Percentiles rank a stretch among this genome's conserved stretches.
Conservation (phyloP, 2,329 filamentous ascomycete species). For the Dryadomyces quercus-mongolicae region DNA sequence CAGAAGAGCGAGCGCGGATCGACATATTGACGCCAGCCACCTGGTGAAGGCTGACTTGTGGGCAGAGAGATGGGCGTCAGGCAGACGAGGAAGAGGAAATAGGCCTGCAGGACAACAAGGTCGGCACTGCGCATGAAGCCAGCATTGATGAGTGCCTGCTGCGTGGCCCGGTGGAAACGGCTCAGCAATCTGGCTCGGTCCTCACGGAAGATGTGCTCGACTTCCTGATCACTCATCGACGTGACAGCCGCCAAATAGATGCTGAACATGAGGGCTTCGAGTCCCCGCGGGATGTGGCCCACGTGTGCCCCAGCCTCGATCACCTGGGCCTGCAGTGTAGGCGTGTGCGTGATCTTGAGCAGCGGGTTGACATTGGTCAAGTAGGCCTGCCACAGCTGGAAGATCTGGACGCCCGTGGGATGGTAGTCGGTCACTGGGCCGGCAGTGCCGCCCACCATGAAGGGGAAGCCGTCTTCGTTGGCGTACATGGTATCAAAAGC, state of each 20-base stretch:
- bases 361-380: slow-evolving; percentile 58
- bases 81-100: slow-evolving; percentile 52
- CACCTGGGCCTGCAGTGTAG: slow-evolving; percentile 51
- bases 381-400: slow-evolving; percentile 58
- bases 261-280: slow-evolving; percentile 58
- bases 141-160: slow-evolving; percentile 54
- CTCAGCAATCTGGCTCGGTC: slow-evolving; percentile 36
- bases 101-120: slow-evolving; percentile 53
- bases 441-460: slow-evolving; percentile 35
- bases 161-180: slow-evolving; percentile 44
- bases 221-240: slow-evolving; percentile 44
- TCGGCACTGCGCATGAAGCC: slow-evolving; percentile 56
- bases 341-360: slow-evolving; percentile 55
- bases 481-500: slow-evolving; percentile 49
- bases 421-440: slow-evolving; percentile 34
- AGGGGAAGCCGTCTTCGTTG: slow-evolving; percentile 44
- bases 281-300: slow-evolving; percentile 37
- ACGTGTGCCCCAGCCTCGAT: slow-evolving; percentile 48
- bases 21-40: slow-evolving; percentile 43
- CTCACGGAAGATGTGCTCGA: slow-evolving; percentile 37
- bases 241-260: slow-evolving; percentile 48
- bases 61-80: slow-evolving; percentile 8
- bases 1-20: slow-evolving; percentile 50
- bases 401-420: slow-evolving; percentile 45
- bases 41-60: slow-evolving; percentile 25